These are phyloP conservation scores for Rhododendron williamsianum DNA, from an alignment of 148 eudicot genomes.

Conservation along the genomic window DNA sequence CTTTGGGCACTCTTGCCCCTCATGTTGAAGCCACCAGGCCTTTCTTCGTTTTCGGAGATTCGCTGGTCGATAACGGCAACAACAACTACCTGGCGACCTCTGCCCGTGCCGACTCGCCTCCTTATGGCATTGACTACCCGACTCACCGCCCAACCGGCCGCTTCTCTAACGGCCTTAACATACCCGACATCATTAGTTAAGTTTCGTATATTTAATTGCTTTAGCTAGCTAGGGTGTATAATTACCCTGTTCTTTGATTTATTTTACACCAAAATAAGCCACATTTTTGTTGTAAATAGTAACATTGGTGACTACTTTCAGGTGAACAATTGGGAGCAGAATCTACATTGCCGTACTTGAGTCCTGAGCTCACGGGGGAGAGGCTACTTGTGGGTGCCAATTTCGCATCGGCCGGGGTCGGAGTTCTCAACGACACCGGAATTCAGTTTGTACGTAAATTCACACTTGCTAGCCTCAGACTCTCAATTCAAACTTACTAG, in stretches of 20 bases:
- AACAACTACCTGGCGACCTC: conserved; percentile 31
- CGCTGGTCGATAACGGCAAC: conserved; percentile 43
- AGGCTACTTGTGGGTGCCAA: conserved; percentile 39
- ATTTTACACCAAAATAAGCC: not conserved
- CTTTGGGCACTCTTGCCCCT: not conserved
- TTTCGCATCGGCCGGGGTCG: conserved; percentile 50
- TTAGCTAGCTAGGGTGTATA: not conserved
- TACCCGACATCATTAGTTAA: conserved; percentile 38
- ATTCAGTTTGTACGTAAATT: conserved; percentile 37
- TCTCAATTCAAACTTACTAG: not conserved
- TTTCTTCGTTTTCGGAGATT: conserved; percentile 43
- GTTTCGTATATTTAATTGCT: not conserved
- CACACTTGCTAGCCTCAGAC: no score
- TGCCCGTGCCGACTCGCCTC: conserved; percentile 41
- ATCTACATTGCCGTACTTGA: conserved; percentile 43
- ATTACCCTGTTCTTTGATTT: not conserved
- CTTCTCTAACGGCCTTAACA: conserved; percentile 45
- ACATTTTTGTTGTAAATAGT: not conserved
- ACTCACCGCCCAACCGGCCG: conserved; percentile 43
- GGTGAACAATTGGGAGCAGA: conserved; percentile 35
- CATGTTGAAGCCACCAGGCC: conserved; percentile 29
- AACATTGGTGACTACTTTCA: conserved; percentile 7
- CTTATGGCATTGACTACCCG: conserved; percentile 44
- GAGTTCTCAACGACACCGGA: conserved; percentile 50
- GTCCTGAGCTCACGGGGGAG: conserved; percentile 30